A percentile compares a stretch with the other conserved stretches of the same genome.
phyloP scores from a whole-genome alignment of 2,329 filamentous ascomycete species.

The Lecanicillium sp. region DNA sequence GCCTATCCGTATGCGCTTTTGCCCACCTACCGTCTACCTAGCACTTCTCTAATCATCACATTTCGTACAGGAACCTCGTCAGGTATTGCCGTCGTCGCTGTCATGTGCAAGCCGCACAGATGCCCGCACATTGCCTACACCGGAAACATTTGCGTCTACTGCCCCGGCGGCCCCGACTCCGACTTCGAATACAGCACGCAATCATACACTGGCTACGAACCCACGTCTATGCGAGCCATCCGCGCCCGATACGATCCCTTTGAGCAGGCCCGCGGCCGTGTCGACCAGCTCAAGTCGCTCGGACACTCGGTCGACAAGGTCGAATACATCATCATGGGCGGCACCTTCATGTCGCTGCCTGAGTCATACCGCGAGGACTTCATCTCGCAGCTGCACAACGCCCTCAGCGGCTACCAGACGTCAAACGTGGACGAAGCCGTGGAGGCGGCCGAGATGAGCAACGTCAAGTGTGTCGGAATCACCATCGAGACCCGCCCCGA shows the following conservation, averaged over 20 bases:
- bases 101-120: constrained; percentile 98
- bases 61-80: constrained; percentile 71
- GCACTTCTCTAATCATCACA: background rate
- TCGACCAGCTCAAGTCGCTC: constrained; percentile 92
- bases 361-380: constrained; percentile 87
- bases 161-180: constrained; percentile 91
- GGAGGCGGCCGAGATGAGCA: constrained; percentile 89
- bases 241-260: constrained; percentile 96
- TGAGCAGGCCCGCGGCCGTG: constrained; percentile 89
- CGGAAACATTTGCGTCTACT: constrained; percentile 98
- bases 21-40: background rate
- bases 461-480: constrained; percentile 95
- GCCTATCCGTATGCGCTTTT: constrained; percentile 60
- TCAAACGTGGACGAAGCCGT: constrained; percentile 94
- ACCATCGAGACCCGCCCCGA: constrained; percentile 97
- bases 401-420: constrained; percentile 90
- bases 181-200: constrained; percentile 99
- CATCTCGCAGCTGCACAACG: constrained; percentile 93
- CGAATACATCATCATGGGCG: constrained; percentile 99
- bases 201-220: constrained; percentile 97
- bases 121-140: constrained; percentile 98
- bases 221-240: constrained; percentile 97
- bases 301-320: constrained; percentile 98
- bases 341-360: constrained; percentile 95
- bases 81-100: constrained; percentile 94